A percentile compares a stretch with the other conserved stretches of the same genome.
Evolutionary conservation across 2,329 filamentous ascomycete species (phyloP).

Genomic region (Pseudocercospora pini-densiflorae): DNA sequence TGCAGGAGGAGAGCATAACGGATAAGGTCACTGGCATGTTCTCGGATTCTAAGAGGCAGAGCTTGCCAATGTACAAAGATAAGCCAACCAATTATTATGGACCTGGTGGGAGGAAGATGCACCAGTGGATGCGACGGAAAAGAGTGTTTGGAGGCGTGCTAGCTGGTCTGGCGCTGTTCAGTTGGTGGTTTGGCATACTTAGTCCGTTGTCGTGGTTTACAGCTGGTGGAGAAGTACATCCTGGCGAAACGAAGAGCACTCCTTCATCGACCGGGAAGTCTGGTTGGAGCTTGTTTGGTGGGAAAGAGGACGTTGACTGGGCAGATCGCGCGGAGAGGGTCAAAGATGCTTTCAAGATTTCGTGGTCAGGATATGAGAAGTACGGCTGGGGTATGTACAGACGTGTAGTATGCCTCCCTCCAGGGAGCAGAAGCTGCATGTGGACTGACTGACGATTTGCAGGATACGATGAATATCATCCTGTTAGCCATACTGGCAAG

Average conservation of each 20-base stretch:
- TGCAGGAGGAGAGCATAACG: conserved; percentile 36
- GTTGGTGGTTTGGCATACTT: conserved; percentile 72
- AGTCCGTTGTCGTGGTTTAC: conserved; percentile 40
- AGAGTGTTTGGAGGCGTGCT: conserved; percentile 61
- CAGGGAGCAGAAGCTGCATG: conserved; percentile 1
- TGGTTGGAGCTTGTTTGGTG: conserved; percentile 62
- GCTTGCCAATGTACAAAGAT: conserved; percentile 96
- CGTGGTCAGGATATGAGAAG: conserved; percentile 90
- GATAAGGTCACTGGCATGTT: conserved; percentile 66
- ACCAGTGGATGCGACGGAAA: conserved; percentile 58
- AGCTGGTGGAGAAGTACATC: conserved; percentile 3
- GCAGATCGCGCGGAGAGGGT: conserved; percentile 76
- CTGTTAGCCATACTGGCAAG: conserved; percentile 74
- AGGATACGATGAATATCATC: conserved; percentile 83
- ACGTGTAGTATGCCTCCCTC: conserved; percentile 24
- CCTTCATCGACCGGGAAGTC: conserved; percentile 31
- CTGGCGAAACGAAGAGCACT: conserved; percentile 28
- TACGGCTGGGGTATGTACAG: conserved; percentile 84
- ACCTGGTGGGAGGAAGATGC: conserved; percentile 55
- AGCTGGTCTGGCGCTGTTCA: conserved; percentile 60
- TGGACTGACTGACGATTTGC: conserved; percentile 19
- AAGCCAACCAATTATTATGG: conserved; percentile 81
- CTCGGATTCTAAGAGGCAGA: conserved; percentile 59
- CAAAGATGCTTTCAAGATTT: conserved; percentile 85
- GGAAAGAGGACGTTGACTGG: conserved; percentile 66